Evolutionary conservation across 345 rosid genomes (phyloP).

Genomic region (Laguncularia racemosa): DNA sequence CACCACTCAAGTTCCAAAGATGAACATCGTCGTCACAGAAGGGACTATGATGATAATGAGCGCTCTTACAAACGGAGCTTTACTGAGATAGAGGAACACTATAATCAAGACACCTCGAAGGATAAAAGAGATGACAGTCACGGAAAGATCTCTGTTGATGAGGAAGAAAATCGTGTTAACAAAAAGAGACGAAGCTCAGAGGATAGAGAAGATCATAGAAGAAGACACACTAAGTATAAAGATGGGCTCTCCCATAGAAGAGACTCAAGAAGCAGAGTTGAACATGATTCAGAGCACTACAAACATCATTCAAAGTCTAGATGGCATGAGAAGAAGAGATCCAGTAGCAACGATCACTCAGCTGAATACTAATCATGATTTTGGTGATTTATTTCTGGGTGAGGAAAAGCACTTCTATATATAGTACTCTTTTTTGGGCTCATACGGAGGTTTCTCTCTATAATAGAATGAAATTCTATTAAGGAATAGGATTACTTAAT

Average conservation of each 20-base stretch:
- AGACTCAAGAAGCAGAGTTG: conserved; percentile 18
- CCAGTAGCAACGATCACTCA: conserved; percentile 14
- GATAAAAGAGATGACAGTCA: conserved; percentile 17
- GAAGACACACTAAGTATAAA: conserved; percentile 15
- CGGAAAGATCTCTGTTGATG: conserved; percentile 16
- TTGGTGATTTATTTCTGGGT: not conserved
- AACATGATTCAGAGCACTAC: conserved; percentile 4
- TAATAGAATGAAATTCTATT: too few relatives aligned
- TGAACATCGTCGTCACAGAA: conserved; percentile 12
- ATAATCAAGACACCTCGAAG: conserved; percentile 3
- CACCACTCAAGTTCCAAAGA: conserved; percentile 7
- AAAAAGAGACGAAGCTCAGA: conserved; percentile 15
- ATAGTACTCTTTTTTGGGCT: too few relatives aligned
- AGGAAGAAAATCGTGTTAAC: conserved; percentile 4
- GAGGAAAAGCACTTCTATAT: too few relatives aligned
- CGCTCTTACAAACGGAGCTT: conserved; percentile 23
- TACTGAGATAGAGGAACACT: not conserved
- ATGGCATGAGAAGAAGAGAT: conserved; percentile 6
- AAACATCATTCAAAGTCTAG: conserved; percentile 3
- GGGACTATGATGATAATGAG: conserved; percentile 17
- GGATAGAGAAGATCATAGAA: conserved; percentile 23
- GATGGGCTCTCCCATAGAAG: conserved; percentile 22
- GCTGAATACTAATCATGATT: conserved; percentile 4
- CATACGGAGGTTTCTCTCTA: too few relatives aligned
- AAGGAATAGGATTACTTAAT: too few relatives aligned